Percentiles rank a stretch among this genome's conserved stretches.
Evolutionary conservation across 108 stramenopile genomes (phyloP).

Genomic region (Skeletonema tropicum): DNA sequence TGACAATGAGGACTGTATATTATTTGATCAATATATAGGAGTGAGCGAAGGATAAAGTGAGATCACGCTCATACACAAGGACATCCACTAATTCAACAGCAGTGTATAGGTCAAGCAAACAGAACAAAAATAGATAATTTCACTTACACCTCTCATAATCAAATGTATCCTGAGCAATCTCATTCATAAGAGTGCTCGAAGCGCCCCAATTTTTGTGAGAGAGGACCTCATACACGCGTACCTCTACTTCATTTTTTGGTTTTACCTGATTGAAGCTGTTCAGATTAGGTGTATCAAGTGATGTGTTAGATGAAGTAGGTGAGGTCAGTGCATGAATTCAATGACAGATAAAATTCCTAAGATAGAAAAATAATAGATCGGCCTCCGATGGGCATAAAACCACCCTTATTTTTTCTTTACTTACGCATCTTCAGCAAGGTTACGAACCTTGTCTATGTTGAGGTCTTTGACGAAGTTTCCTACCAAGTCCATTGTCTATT

Average conservation of each 20-base stretch:
- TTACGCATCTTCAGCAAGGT: constrained; percentile 93
- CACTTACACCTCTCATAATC: constrained; percentile 84
- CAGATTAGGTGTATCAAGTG: background rate
- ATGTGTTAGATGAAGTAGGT: background rate
- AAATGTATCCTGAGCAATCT: constrained; percentile 93
- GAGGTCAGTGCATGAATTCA: background rate
- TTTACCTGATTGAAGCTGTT: constrained; percentile 89
- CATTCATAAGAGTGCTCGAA: constrained; percentile 93
- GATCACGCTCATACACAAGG: background rate
- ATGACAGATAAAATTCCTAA: background rate
- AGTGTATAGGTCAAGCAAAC: background rate
- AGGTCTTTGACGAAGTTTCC: constrained; percentile 66
- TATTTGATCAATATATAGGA: background rate
- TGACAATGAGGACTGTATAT: constrained; percentile 53
- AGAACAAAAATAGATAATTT: background rate
- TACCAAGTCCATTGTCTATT: constrained; percentile 60
- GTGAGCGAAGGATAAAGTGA: background rate
- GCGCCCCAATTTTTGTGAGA: constrained; percentile 99
- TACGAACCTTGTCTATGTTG: constrained; percentile 87
- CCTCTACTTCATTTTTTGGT: constrained; percentile 94
- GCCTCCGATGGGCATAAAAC: background rate
- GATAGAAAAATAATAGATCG: background rate
- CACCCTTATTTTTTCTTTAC: constrained; percentile 21
- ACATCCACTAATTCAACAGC: background rate
- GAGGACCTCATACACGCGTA: constrained; percentile 94